A percentile compares a stretch with the other conserved stretches of the same genome.
These are phyloP conservation scores for Paraphaeosphaeria minitans DNA, from an alignment of 2,329 filamentous ascomycete species.

Conservation along the genomic window DNA sequence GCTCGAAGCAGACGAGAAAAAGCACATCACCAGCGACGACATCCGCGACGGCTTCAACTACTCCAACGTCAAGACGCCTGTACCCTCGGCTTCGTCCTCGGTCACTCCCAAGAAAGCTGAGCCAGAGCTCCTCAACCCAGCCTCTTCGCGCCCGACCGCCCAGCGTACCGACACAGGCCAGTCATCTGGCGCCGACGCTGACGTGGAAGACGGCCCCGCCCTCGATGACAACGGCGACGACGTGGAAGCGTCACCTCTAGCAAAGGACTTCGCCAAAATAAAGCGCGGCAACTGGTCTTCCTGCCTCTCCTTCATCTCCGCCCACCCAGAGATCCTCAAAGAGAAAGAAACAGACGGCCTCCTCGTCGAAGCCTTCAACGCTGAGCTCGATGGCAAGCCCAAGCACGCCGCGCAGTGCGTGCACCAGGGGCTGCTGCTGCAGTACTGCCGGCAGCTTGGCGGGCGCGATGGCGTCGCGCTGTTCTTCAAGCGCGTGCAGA, in stretches of 20 bases:
- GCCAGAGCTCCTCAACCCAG: slow-evolving; percentile 71
- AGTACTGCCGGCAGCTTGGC: slow-evolving; percentile 92
- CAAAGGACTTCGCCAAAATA: slow-evolving; percentile 82
- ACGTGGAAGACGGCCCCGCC: slow-evolving; percentile 60
- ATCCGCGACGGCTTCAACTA: slow-evolving; percentile 90
- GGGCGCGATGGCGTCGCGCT: slow-evolving; percentile 85
- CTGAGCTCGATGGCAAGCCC: slow-evolving; percentile 75
- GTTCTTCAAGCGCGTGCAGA: slow-evolving; percentile 97
- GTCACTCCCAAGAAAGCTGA: slow-evolving; percentile 22
- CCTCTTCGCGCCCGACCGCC: slow-evolving; percentile 40
- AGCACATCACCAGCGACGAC: slow-evolving; percentile 92
- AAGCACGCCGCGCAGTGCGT: slow-evolving; percentile 85
- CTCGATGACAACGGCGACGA: slow-evolving; percentile 69
- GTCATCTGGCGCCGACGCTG: slow-evolving; percentile 65
- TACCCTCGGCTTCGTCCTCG: slow-evolving; percentile 42
- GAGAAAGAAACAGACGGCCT: slow-evolving; percentile 91
- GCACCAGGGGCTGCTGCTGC: slow-evolving; percentile 87
- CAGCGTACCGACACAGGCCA: slow-evolving; percentile 50
- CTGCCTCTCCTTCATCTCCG: slow-evolving; percentile 76
- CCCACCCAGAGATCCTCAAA: slow-evolving; percentile 76
- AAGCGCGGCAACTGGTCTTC: slow-evolving; percentile 73
- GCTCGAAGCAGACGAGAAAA: slow-evolving; percentile 81
- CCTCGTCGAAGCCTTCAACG: slow-evolving; percentile 89
- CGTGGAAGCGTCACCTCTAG: slow-evolving; percentile 76
- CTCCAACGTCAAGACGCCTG: slow-evolving; percentile 67